Evolutionary conservation across 345 rosid species (phyloP).

Genomic region (Aethionema arabicum): DNA sequence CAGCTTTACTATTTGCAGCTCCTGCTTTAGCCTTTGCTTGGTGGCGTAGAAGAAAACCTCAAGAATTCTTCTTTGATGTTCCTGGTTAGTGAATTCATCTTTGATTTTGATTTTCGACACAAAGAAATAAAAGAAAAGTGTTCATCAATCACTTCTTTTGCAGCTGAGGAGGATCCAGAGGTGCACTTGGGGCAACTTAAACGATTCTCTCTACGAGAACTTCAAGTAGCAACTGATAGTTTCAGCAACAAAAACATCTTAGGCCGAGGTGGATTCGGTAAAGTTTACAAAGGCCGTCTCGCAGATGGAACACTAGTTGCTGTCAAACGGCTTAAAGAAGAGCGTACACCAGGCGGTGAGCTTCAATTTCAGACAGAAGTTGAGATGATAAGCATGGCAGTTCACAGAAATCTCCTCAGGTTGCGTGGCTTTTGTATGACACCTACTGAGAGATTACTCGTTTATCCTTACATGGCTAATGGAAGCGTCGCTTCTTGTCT

Average conservation of each 20-base stretch:
- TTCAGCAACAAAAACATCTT: conserved; percentile 90
- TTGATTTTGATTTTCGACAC: no score
- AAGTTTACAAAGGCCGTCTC: conserved; percentile 90
- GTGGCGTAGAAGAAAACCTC: conserved; percentile 93
- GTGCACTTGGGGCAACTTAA: conserved; percentile 94
- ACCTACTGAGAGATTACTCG: conserved; percentile 87
- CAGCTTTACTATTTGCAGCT: conserved; percentile 90
- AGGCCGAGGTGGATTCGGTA: conserved; percentile 97
- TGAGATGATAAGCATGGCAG: conserved; percentile 98
- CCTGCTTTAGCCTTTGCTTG: conserved; percentile 95
- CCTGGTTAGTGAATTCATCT: conserved; percentile 58
- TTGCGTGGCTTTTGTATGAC: conserved; percentile 95
- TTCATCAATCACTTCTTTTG: not conserved
- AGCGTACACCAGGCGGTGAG: conserved; percentile 96
- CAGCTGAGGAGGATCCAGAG: conserved; percentile 98
- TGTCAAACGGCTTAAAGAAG: conserved; percentile 90
- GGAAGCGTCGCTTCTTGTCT: conserved; percentile 97
- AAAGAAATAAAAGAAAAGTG: no score
- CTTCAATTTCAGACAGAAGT: conserved; percentile 97
- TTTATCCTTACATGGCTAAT: conserved; percentile 95
- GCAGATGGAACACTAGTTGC: conserved; percentile 92
- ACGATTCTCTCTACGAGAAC: conserved; percentile 83
- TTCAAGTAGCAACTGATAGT: conserved; percentile 88
- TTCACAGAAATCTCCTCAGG: conserved; percentile 86
- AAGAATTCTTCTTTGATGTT: conserved; percentile 85